A percentile compares a stretch with the other conserved stretches of the same genome.
phyloP scores from a whole-genome alignment of 1,284 basidiomycete species.

The Cryptococcus deneoformans region DNA sequence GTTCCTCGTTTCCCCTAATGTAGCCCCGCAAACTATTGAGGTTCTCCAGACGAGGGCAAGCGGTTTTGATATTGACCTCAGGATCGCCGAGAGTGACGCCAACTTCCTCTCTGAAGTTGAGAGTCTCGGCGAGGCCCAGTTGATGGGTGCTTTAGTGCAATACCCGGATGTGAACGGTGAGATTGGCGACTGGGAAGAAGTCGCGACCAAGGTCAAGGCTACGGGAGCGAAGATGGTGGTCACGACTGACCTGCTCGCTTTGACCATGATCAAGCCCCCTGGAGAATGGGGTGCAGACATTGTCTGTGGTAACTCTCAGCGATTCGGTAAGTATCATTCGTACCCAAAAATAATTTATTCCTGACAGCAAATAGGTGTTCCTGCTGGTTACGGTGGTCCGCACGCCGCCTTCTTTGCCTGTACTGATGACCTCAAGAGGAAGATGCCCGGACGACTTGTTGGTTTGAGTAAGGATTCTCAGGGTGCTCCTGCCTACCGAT shows the following conservation, averaged over 20 bases:
- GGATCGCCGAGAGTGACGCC: slow-evolving; percentile 54
- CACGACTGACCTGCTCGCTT: slow-evolving; percentile 87
- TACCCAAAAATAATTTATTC: slow-evolving; percentile 28
- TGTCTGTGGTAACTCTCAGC: slow-evolving; percentile 89
- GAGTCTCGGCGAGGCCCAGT: slow-evolving; percentile 53
- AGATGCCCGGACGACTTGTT: slow-evolving; percentile 94
- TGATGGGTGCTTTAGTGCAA: slow-evolving; percentile 87
- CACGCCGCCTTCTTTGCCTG: slow-evolving; percentile 97
- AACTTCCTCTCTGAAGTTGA: slow-evolving; percentile 57
- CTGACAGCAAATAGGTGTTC: slow-evolving; percentile 54
- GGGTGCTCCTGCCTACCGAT: slow-evolving; percentile 84
- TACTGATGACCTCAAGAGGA: slow-evolving; percentile 87
- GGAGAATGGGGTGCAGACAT: slow-evolving; percentile 99
- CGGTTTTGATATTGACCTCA: slow-evolving; percentile 81
- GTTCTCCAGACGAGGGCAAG: slow-evolving; percentile 84
- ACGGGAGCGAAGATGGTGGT: slow-evolving; percentile 75
- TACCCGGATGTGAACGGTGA: slow-evolving; percentile 89
- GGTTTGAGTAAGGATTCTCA: slow-evolving; percentile 81
- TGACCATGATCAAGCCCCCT: slow-evolving; percentile 91
- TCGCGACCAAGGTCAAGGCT: slow-evolving; percentile 71
- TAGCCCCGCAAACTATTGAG: slow-evolving; percentile 80
- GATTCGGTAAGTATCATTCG: slow-evolving; percentile 60
- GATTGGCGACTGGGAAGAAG: slow-evolving; percentile 69
- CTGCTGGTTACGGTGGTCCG: slow-evolving; percentile 84
- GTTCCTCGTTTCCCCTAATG: slow-evolving; percentile 78